phyloP scores from a whole-genome alignment of 2,329 filamentous ascomycete species.

The Sphaerulina vaccinii region DNA sequence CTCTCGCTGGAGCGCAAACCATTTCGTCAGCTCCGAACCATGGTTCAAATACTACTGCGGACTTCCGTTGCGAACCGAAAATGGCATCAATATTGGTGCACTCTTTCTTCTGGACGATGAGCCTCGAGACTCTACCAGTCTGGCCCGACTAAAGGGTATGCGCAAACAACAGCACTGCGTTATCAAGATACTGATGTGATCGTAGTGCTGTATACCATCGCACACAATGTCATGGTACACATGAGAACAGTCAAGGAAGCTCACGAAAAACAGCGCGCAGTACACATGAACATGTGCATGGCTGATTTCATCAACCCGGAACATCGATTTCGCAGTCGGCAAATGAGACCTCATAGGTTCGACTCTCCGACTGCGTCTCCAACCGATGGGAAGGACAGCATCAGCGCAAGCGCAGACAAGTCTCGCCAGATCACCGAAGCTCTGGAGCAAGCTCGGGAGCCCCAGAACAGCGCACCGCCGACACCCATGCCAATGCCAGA shows the following conservation, averaged over 20 bases:
- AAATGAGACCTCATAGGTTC: slow-evolving; percentile 5
- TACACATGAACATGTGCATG: slow-evolving; percentile 30
- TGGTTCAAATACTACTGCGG: slow-evolving; percentile 38
- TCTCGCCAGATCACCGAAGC: not conserved
- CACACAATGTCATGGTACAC: slow-evolving; percentile 46
- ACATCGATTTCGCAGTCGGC: slow-evolving; percentile 22
- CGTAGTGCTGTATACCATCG: slow-evolving; percentile 40
- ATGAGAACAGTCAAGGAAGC: slow-evolving; percentile 38
- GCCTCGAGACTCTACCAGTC: slow-evolving; percentile 46
- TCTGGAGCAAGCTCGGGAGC: not conserved
- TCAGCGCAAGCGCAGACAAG: not conserved
- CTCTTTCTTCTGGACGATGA: slow-evolving; percentile 60
- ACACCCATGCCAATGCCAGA: no score
- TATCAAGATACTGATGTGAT: slow-evolving; percentile 1
- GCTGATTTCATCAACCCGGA: slow-evolving; percentile 28
- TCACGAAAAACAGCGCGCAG: slow-evolving; percentile 32
- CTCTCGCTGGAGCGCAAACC: slow-evolving; percentile 31
- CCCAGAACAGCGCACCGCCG: no score
- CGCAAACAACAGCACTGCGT: not conserved
- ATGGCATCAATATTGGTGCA: slow-evolving; percentile 52
- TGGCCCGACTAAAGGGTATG: slow-evolving; percentile 19
- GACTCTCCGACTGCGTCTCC: not conserved
- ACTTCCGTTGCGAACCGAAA: slow-evolving; percentile 36
- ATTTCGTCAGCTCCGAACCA: slow-evolving; percentile 35
- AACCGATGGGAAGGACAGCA: no score